Evolutionary conservation across 345 rosid genomes (phyloP).

Genomic region (Pelargonium nanum): DNA sequence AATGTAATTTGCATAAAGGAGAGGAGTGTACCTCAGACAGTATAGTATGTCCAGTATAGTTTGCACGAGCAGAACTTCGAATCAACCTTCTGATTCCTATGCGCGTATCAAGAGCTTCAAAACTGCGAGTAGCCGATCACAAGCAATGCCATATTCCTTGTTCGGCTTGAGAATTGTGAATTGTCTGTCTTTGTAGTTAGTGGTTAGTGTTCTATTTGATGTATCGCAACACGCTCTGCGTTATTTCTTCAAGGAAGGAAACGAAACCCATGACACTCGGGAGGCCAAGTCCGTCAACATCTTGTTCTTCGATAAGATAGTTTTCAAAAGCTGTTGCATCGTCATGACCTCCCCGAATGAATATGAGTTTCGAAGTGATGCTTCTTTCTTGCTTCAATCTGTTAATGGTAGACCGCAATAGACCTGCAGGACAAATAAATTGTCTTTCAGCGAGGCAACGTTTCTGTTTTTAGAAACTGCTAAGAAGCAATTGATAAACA

Average conservation of each 20-base stretch:
- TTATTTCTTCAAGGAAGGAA: constrained; percentile 79
- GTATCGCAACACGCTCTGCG: constrained; percentile 70
- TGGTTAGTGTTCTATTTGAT: constrained; percentile 38
- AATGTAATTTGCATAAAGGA: no score
- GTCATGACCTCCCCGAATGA: constrained; percentile 72
- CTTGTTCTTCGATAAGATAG: constrained; percentile 93
- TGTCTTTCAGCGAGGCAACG: neutral
- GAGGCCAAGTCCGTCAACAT: constrained; percentile 79
- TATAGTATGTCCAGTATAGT: no score
- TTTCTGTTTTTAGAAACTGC: no score
- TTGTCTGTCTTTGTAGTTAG: neutral
- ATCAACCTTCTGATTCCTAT: no score
- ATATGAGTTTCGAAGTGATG: constrained; percentile 74
- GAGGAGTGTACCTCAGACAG: no score
- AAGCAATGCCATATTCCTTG: no score
- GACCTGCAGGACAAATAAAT: constrained; percentile 46
- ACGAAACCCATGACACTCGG: constrained; percentile 85
- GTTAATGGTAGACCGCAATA: constrained; percentile 66
- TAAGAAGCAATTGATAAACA: no score
- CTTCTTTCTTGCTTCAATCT: constrained; percentile 81
- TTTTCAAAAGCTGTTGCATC: constrained; percentile 78
- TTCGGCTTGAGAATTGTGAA: no score
- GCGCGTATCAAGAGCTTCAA: no score
- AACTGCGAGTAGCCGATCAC: no score
- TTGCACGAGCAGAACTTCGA: no score